Base-by-base conservation (phyloP, 768 basidiomycete species). In the Podaxis sp. region DNA sequence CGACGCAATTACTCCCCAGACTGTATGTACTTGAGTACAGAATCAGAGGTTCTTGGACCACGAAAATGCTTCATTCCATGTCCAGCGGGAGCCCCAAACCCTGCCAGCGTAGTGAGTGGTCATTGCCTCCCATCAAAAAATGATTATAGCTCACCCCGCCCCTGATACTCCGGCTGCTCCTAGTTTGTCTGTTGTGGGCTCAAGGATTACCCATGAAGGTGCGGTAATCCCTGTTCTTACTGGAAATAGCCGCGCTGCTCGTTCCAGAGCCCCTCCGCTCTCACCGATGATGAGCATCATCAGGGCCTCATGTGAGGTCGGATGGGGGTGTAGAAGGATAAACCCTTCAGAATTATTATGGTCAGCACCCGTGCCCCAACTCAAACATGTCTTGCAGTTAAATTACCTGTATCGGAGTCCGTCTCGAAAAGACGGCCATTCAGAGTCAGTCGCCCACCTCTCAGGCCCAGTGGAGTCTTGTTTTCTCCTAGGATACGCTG, bases 141-240 rank as follows among this genome's bases (percentile, higher is more conserved):
- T 11, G 22, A 27, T 2, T 27, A 33, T 19, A 9, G 72, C 86
- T 71, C 73, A 92, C 91, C 94, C 94, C 63, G 92, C 88, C 15
- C 85, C 93, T 12, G 82, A 72, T 19, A 93, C 75, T 1, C 89
- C 93, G n/a, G 83, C 90, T 11, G 90, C 86, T 4, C 90, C 92
- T 17, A 81, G 72, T 49, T 62, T 68, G 65, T 89, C 89, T 19
- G 85, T 79, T 12, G 73, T 70, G 13, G 73, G 73, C 9, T 84
- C 81, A 3, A 88, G 76, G 17, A 93, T 79, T 5, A 93, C 67
- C 91, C 93, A 96, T 67, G 93, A 90, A 1, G 93, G 91, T 1
- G 83, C 79, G 8, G 85, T 72, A 2, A 94, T 79, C 3, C 93
- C 93, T 2, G 94, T 96, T 19, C 94, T 85, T 25, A 92, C 82